Percentiles rank a stretch among this genome's conserved stretches.
Evolutionary conservation across 305 asterid species (phyloP).

Genomic region (Fraxinus floribunda): DNA sequence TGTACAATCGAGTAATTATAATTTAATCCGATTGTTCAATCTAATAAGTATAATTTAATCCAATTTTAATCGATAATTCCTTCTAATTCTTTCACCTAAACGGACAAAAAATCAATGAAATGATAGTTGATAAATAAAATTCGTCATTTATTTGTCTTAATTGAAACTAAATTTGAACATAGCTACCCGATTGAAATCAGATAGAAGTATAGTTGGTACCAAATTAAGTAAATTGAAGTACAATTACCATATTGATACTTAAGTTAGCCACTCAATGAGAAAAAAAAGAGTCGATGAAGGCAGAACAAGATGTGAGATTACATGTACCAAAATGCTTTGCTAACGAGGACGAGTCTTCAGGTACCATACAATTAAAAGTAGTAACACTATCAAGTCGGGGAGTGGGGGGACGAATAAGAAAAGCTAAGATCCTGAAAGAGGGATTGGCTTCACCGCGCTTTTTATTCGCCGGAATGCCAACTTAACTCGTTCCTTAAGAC

Average conservation of each 20-base stretch:
- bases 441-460: conserved; percentile 83
- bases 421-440: conserved; percentile 44
- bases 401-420: background rate
- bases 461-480: conserved; percentile 64
- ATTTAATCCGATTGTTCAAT: background rate
- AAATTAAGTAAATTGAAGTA: background rate
- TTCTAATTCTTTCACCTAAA: background rate
- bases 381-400: background rate
- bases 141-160: background rate
- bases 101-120: background rate
- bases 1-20: background rate
- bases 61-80: background rate
- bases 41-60: background rate
- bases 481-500: conserved; percentile 77
- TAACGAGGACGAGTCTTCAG: background rate
- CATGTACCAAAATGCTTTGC: background rate
- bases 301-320: background rate
- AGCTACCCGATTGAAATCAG: background rate
- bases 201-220: background rate
- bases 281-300: background rate
- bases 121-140: background rate
- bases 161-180: background rate
- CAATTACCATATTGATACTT: background rate
- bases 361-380: background rate
- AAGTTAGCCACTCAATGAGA: background rate